These are phyloP conservation scores for Podospora anserina DNA, from an alignment of 495 filamentous ascomycete species.

Conservation along the genomic window DNA sequence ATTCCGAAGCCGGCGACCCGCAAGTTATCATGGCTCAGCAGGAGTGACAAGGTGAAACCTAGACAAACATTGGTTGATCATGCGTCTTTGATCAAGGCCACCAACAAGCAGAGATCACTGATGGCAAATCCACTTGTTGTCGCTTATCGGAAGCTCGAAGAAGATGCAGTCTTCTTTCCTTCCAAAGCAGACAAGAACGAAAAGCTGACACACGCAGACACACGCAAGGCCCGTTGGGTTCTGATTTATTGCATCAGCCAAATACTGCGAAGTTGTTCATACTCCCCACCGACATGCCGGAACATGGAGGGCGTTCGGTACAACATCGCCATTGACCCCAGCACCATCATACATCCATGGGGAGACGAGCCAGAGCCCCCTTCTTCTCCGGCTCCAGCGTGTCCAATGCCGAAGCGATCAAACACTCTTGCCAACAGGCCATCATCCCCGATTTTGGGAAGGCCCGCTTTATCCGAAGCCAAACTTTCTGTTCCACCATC, in stretches of 20 bases:
- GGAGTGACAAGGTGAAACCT: slow-evolving; percentile 32
- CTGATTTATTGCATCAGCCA: slow-evolving; percentile 68
- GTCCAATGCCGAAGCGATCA: not conserved
- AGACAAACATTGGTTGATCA: slow-evolving; percentile 36
- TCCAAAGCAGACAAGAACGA: slow-evolving; percentile 39
- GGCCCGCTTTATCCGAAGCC: not conserved
- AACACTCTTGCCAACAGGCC: not conserved
- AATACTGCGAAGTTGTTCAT: slow-evolving; percentile 52
- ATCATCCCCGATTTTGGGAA: not conserved
- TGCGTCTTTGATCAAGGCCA: slow-evolving; percentile 40
- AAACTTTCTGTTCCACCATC: not conserved
- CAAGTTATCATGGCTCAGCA: slow-evolving; percentile 33
- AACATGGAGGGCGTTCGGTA: slow-evolving; percentile 36
- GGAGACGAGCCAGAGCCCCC: not conserved
- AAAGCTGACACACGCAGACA: slow-evolving; percentile 48
- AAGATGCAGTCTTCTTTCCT: slow-evolving; percentile 37
- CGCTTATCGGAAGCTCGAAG: slow-evolving; percentile 48
- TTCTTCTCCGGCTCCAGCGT: not conserved
- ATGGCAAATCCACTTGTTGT: slow-evolving; percentile 41
- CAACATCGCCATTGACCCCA: slow-evolving; percentile 41
- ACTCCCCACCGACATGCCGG: slow-evolving; percentile 38
- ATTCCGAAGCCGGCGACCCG: slow-evolving; percentile 19
- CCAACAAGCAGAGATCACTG: slow-evolving; percentile 34
- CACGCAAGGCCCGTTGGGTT: slow-evolving; percentile 67
- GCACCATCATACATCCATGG: slow-evolving; percentile 16